Evolutionary conservation across 2,329 filamentous ascomycete genomes (phyloP), one percentile per base, ranked within the genome.

Genomic region (Cladosporium sp.): DNA sequence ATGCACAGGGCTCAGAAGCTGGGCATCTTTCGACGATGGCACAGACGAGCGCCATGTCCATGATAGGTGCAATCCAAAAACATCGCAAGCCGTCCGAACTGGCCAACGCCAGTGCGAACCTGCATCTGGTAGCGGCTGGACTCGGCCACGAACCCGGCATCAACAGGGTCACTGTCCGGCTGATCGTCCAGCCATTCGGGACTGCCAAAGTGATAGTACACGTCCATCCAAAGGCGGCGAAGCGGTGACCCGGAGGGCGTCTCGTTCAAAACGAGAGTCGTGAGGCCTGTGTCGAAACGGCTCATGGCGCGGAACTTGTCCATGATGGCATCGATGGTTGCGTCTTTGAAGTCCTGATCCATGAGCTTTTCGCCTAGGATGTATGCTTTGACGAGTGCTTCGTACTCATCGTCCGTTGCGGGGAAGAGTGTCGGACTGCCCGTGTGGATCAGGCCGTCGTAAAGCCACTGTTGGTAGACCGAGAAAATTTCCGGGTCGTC

Each of bases 341-440:
- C 64, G 55, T 75, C 72, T 55, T 71, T 73, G 70, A 73, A 74
- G 18, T 59, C 28, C 0, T 30, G 5, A 63, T 75, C 73, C 4
- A 70, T 52, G 0, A 74, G 21, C 32, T 71, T 71, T 28, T 74
- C 73, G 15, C 73, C 73, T 1, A 76, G 67, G 2, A 71, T 64
- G 66, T 71, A 75, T 6, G 67, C 64, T 3, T 68, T 59, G 1
- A 66, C 51, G 1, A 74, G 49, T 11, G 30, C 10, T 14, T n/a
- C 3, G 28, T 67, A 68, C 34, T 65, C 64, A 4, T 18, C 21
- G 10, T 59, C 38, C 24, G 24, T 24, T 24, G 24, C 24, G 24
- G 24, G 24, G 24, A 24, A 24, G 24, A 24, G 24, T 24, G 24
- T 24, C 24, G 24, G 24, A 24, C 24, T 24, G 24, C 24, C 24